A percentile compares a stretch with the other conserved stretches of the same genome.
Evolutionary conservation across 2,329 filamentous ascomycete species (phyloP).

Genomic region (Xylariomycetidae sp.): DNA sequence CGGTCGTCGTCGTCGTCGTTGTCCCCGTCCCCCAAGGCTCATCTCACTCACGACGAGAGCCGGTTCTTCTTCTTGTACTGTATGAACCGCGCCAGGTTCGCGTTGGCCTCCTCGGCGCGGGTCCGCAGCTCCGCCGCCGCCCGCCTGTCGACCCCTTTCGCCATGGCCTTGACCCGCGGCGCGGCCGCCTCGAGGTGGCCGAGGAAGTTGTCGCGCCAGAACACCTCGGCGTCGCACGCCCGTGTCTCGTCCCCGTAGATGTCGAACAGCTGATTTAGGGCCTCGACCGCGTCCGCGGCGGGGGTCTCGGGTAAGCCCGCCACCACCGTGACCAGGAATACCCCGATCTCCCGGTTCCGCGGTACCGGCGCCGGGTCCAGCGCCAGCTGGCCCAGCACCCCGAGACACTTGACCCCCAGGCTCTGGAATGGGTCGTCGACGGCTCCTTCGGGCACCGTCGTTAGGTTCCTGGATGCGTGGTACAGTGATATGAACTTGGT

Average conservation of each 20-base stretch:
- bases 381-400: slow-evolving; percentile 61
- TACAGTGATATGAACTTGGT: slow-evolving; percentile 62
- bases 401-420: slow-evolving; percentile 62
- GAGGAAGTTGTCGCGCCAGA: slow-evolving; percentile 58
- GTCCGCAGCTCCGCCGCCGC: slow-evolving; percentile 50
- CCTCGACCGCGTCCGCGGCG: slow-evolving; percentile 56
- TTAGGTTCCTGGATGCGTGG: slow-evolving; percentile 47
- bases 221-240: slow-evolving; percentile 57
- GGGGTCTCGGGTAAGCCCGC: slow-evolving; percentile 47
- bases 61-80: slow-evolving; percentile 59
- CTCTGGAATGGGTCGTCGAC: slow-evolving; percentile 61
- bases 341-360: slow-evolving; percentile 58
- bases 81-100: slow-evolving; percentile 60
- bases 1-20: no score
- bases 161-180: slow-evolving; percentile 50
- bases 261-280: slow-evolving; percentile 63
- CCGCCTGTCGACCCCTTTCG: slow-evolving; percentile 59
- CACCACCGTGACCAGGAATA: slow-evolving; percentile 56
- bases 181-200: slow-evolving; percentile 51
- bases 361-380: slow-evolving; percentile 47
- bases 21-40: no score
- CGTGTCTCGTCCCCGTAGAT: slow-evolving; percentile 59
- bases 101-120: slow-evolving; percentile 54
- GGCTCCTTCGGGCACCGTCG: slow-evolving; percentile 25
- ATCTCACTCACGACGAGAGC: no score